Evolutionary conservation across 2,329 filamentous ascomycete species (phyloP), one percentile per base, ranked within the genome.

Genomic region (Raffaelea albimanens): DNA sequence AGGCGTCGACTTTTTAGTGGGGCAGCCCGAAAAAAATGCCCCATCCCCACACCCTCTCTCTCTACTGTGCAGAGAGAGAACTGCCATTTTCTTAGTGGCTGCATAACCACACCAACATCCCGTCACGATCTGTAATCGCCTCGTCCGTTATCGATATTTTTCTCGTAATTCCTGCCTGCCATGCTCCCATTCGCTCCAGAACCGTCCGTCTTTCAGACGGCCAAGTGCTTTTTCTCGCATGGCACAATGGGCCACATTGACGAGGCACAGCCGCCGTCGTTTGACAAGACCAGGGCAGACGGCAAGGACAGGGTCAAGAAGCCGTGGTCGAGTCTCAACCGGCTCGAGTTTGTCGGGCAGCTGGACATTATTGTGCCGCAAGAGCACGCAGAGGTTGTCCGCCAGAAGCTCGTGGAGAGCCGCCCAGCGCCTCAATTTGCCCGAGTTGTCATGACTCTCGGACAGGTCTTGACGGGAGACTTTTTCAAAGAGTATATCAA

Each of bases 401-500:
- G 70, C 55, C 60, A 71, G 29, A 73, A 74, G 52, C 58, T 89
- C 16, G 40, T 31, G 11, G 40, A 18, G 9, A 40, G 57, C 3
- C 56, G 55, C 13, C 56, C 56, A 8, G 55, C 56, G 5, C 71
- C 74, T 2, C 54, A 56, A 13, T 94, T 87, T 69, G 76, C 77
- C 29, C 76, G 78, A 50, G 79, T 95, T 2, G 76, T 79, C 55
- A 82, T 95, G 75, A 78, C 79, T 3, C 71, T 95, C 10, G 74
- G 73, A 9, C 80, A 87, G 50, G 60, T 97, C 5, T 61, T 97
- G 1, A 73, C 84, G 31, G 78, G 79, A 1, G 76, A 82, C 0
- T 95, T 96, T 57, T 89, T 95, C 58, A 83, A 78, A n/a, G 72
- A 81, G 40, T 90, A 94, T 60, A 82, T 97, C 55, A 95, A 95